phyloP scores from a whole-genome alignment of 2,329 filamentous ascomycete genomes.

The Stromatinia cepivora region DNA sequence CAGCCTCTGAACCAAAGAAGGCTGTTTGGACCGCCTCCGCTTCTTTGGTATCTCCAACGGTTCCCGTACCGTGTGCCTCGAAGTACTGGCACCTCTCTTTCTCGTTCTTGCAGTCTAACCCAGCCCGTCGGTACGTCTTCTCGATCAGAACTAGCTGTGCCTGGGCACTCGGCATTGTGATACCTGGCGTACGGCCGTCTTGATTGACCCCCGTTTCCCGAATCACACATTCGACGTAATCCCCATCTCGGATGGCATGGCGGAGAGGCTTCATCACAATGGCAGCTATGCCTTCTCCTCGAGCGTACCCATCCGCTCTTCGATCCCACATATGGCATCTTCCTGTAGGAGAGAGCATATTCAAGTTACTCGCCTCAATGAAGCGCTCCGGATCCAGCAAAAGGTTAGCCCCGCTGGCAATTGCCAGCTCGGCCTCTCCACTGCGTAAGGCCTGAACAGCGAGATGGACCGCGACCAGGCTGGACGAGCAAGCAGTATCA shows the following conservation, averaged over 20 bases:
- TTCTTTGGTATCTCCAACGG: constrained; percentile 30
- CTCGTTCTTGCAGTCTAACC: constrained; percentile 40
- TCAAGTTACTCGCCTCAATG: constrained; percentile 44
- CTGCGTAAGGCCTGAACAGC: constrained; percentile 51
- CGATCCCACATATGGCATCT: constrained; percentile 45
- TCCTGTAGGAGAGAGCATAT: constrained; percentile 39
- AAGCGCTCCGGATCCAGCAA: constrained; percentile 36
- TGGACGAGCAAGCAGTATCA: constrained; percentile 59
- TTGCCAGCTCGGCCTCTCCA: constrained; percentile 41
- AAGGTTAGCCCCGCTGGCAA: constrained; percentile 31
- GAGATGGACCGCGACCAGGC: constrained; percentile 54
- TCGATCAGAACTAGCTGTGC: constrained; percentile 47
- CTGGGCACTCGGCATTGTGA: constrained; percentile 53
- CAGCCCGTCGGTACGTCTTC: constrained; percentile 47
- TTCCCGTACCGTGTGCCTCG: constrained; percentile 28
- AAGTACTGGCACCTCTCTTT: constrained; percentile 25
- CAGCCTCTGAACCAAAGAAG: constrained; percentile 5
- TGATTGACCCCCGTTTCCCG: constrained; percentile 49
- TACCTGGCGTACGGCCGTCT: constrained; percentile 49
- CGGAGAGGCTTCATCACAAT: constrained; percentile 58
- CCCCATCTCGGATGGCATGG: constrained; percentile 58
- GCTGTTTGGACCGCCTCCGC: constrained; percentile 22
- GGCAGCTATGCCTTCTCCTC: constrained; percentile 55
- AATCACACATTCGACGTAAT: constrained; percentile 57
- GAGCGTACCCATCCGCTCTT: constrained; percentile 28